Base-by-base conservation (phyloP, 768 basidiomycete genomes). In the Hysterangium stoloniferum region DNA sequence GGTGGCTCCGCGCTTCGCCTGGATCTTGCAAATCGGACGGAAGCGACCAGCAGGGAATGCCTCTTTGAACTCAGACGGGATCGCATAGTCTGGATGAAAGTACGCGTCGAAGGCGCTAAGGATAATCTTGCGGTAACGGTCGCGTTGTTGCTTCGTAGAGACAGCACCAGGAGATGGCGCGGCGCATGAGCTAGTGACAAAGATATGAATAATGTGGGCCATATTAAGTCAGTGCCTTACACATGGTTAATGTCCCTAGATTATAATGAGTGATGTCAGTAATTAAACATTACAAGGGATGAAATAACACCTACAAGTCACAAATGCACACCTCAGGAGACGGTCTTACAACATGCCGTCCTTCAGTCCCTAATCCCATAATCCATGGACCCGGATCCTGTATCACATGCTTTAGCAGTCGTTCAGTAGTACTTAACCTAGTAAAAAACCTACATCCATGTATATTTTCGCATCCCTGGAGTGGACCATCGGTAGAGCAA, bases 341-440 rank as follows among this genome's bases (percentile, higher is more conserved):
- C 7, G 84, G 77, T 24, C 84, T 73, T 17, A 90, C 71, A 56
- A 86, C 77, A 63, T 90, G 86, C 53, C 89, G 76, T 6, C 86
- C 84, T 61, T 94, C 86, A 1, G 87, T 88, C 9, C 89, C 80
- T 33, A 95, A 73, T 31, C 89, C 94, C 65, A 97, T 79, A 59
- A 98, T 92, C 83, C 91, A 98, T 54, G 95, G 95, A 29, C 94
- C 94, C 36, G 94, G 91, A 64, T 98, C 93, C 57, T 58, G 25
- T 17, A 29, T 5, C 3, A 34, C 29, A 51, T 17, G 22, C 11
- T 2, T 34, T 20, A 35, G 6, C 25, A 45, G 36, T 20, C 36
- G 42, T 38, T 4, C 15, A 20, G 17, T 32, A 13, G 41, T 24
- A 33, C 25, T 6, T 29, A 12, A 4, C 6, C 15, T n/a, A n/a